Percentiles rank a stretch among this genome's conserved stretches.
These are phyloP conservation scores for Boletus edulis DNA, from an alignment of 768 basidiomycete genomes.

Conservation along the genomic window DNA sequence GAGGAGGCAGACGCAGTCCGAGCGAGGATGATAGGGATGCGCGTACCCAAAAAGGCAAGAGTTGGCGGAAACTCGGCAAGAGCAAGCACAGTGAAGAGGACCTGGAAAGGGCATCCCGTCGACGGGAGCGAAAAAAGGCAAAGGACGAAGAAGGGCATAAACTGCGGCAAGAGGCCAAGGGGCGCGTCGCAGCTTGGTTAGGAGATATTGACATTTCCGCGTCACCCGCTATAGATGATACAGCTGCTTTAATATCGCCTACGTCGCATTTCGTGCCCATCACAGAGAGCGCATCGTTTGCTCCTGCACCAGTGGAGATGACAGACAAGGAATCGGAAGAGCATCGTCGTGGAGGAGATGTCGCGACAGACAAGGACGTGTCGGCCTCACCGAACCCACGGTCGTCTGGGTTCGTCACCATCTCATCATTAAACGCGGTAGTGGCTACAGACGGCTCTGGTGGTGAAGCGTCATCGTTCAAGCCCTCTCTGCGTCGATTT, in stretches of 20 bases:
- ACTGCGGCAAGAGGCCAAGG: slow-evolving; percentile 52
- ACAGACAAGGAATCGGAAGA: slow-evolving; percentile 1
- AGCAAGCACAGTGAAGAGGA: slow-evolving; percentile 28
- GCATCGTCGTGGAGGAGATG: background rate
- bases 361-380: slow-evolving; percentile 15
- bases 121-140: slow-evolving; percentile 27
- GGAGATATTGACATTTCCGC: slow-evolving; percentile 60
- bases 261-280: slow-evolving; percentile 29
- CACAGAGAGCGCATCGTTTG: slow-evolving; percentile 22
- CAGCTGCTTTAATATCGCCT: slow-evolving; percentile 34
- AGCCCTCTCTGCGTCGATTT: slow-evolving; percentile 16
- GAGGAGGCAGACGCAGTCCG: slow-evolving; percentile 19
- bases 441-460: background rate
- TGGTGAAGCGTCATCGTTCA: slow-evolving; percentile 6
- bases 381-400: slow-evolving; percentile 61
- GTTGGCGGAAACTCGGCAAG: slow-evolving; percentile 20
- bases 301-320: slow-evolving; percentile 8
- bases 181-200: slow-evolving; percentile 77
- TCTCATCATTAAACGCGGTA: slow-evolving; percentile 47
- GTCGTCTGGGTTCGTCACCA: slow-evolving; percentile 73
- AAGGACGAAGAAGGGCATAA: slow-evolving; percentile 38
- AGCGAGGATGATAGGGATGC: slow-evolving; percentile 33
- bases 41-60: slow-evolving; percentile 30
- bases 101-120: slow-evolving; percentile 21
- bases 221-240: slow-evolving; percentile 44